Conservation (phyloP, 2,329 filamentous ascomycete species). For the Beauveria brongniartii region DNA sequence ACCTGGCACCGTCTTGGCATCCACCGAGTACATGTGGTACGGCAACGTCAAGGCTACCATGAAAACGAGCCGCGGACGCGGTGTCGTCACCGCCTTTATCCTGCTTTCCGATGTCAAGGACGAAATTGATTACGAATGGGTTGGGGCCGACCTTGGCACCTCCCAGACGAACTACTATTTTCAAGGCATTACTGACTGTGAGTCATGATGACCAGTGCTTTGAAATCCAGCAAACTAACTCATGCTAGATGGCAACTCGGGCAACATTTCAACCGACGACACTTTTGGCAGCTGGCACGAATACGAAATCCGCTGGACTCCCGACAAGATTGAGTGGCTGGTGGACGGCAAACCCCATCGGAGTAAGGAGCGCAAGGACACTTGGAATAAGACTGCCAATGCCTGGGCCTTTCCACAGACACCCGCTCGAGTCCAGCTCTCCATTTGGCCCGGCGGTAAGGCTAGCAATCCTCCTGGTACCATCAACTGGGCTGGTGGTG, state of each 20-base stretch:
- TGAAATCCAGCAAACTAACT: constrained; percentile 8
- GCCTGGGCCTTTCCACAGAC: constrained; percentile 87
- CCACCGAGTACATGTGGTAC: constrained; percentile 91
- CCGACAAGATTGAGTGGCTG: constrained; percentile 77
- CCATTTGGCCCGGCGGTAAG: constrained; percentile 89
- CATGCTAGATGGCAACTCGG: constrained; percentile 60
- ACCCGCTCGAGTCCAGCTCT: constrained; percentile 82
- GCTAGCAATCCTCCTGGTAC: constrained; percentile 74
- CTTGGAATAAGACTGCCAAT: constrained; percentile 77
- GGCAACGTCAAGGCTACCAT: constrained; percentile 81
- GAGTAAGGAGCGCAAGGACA: constrained; percentile 64
- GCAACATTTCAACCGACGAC: constrained; percentile 60
- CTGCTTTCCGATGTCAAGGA: constrained; percentile 93
- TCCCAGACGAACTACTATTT: constrained; percentile 97
- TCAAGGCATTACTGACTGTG: constrained; percentile 87
- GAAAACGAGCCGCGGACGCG: constrained; percentile 74
- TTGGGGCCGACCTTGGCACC: constrained; percentile 67
- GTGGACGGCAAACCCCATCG: constrained; percentile 75
- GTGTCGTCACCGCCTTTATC: constrained; percentile 97
- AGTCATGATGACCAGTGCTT: constrained; percentile 26
- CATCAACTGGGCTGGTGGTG: constrained; percentile 82
- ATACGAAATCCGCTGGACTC: constrained; percentile 90
- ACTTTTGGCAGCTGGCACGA: constrained; percentile 75
- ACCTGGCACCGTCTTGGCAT: constrained; percentile 77
- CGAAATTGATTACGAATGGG: constrained; percentile 95